Conservation (phyloP, 768 basidiomycete genomes). For the Lactifluus echinatus region DNA sequence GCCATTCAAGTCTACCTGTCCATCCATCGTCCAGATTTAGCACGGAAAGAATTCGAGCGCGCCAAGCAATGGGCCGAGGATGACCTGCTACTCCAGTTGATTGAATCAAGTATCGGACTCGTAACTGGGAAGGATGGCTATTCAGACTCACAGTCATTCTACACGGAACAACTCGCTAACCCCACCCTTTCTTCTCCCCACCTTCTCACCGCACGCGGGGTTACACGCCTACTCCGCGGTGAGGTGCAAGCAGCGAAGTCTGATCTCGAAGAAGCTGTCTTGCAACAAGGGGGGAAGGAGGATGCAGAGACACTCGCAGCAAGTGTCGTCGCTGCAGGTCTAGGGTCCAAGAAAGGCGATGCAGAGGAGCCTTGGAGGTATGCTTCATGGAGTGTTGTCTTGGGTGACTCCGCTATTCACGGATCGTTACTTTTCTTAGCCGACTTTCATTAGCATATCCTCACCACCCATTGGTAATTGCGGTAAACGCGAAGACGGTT, state of each 20-base stretch:
- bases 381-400: slow-evolving; percentile 25
- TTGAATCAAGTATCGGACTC: slow-evolving; percentile 76
- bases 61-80: slow-evolving; percentile 86
- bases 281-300: slow-evolving; percentile 39
- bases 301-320: slow-evolving; percentile 66
- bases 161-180: slow-evolving; percentile 76
- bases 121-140: slow-evolving; percentile 68
- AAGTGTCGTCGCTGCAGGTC: slow-evolving; percentile 51
- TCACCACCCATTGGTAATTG: slow-evolving; percentile 57
- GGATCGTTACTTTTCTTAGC: slow-evolving; percentile 25
- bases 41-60: slow-evolving; percentile 75
- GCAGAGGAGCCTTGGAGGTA: slow-evolving; percentile 65
- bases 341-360: slow-evolving; percentile 51
- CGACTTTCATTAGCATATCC: slow-evolving; percentile 45
- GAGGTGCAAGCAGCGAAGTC: slow-evolving; percentile 71
- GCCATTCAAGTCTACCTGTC: slow-evolving; percentile 84
- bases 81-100: slow-evolving; percentile 79
- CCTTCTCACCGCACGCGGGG: slow-evolving; percentile 69
- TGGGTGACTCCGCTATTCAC: slow-evolving; percentile 10
- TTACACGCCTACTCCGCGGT: slow-evolving; percentile 68
- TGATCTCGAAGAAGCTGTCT: slow-evolving; percentile 67
- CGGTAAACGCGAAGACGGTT: slow-evolving; percentile 50
- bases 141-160: slow-evolving; percentile 48
- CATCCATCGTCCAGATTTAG: slow-evolving; percentile 81
- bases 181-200: slow-evolving; percentile 68